Evolutionary conservation across 2,329 filamentous ascomycete species (phyloP).

Genomic region (Aspergillus glaucus): DNA sequence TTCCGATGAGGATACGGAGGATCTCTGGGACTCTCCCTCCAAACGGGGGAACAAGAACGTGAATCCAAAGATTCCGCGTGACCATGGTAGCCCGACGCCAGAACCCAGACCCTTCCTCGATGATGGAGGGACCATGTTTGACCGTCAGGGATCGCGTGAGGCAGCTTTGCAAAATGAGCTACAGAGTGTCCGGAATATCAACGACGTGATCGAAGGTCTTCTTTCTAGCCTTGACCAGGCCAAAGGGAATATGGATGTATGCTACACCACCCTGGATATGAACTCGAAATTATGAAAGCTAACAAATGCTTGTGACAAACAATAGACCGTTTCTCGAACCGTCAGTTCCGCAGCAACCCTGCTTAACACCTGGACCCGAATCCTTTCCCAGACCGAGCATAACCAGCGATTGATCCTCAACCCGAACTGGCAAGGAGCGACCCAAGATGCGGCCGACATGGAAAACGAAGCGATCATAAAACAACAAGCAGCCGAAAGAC

Average conservation of each 20-base stretch:
- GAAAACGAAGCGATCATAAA: slow-evolving; percentile 70
- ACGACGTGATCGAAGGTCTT: slow-evolving; percentile 69
- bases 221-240: slow-evolving; percentile 41
- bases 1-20: slow-evolving; percentile 51
- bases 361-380: slow-evolving; percentile 91
- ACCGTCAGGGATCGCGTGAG: slow-evolving; percentile 63
- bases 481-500: slow-evolving; percentile 71
- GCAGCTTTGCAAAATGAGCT: slow-evolving; percentile 70
- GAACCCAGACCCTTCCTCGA: slow-evolving; percentile 35
- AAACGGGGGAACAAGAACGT: slow-evolving; percentile 30
- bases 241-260: slow-evolving; percentile 46
- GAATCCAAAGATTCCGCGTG: slow-evolving; percentile 32
- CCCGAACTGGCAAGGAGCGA: slow-evolving; percentile 82
- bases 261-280: slow-evolving; percentile 3
- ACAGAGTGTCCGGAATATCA: slow-evolving; percentile 76
- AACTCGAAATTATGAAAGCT: not conserved
- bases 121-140: slow-evolving; percentile 47
- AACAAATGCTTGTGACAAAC: not conserved
- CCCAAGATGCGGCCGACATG: slow-evolving; percentile 75
- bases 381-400: slow-evolving; percentile 94
- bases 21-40: slow-evolving; percentile 55
- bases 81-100: slow-evolving; percentile 20
- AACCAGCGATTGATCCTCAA: slow-evolving; percentile 89
- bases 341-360: slow-evolving; percentile 82
- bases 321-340: slow-evolving; percentile 73